Evolutionary conservation across 768 basidiomycete species (phyloP), one percentile per base, ranked within the genome.

Genomic region (Naematelia encephala): DNA sequence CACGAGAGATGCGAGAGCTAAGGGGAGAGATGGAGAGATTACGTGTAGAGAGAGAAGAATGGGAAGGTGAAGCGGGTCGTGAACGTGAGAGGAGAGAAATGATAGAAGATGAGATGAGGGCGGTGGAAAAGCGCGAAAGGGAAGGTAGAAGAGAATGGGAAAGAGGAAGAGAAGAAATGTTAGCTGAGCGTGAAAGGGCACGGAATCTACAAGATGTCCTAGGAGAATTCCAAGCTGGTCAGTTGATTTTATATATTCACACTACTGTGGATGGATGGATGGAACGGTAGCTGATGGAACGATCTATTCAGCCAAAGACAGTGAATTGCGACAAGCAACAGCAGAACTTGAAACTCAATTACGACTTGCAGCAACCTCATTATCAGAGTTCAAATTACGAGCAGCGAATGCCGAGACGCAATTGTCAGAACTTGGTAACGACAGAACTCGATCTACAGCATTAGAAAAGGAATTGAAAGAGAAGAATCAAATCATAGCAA

Each of bases 211-310:
- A 97, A 75, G 87, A 88, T 2, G 96, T 99, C 2, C 79, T 99
- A 68, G 87, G 90, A 71, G 96, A 98, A 78, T 99, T 98, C 79
- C 91, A 98, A 79, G 81, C 86, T 54, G 87, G 94, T 93, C 67
- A 59, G 87, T 79, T 2, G 25, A 1, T 29, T 34, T 26, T 19
- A 50, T 29, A 19, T 34, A 2, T 22, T 21, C 12, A 45, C 8
- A 30, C 45, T 66, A 48, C n/a, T n/a, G n/a, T n/a, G n/a, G n/a
- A n/a, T n/a, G n/a, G n/a, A n/a, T n/a, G n/a, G n/a, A n/a, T n/a
- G n/a, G n/a, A n/a, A n/a, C n/a, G n/a, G n/a, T n/a, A n/a, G n/a
- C n/a, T n/a, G n/a, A n/a, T n/a, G n/a, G n/a, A n/a, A n/a, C n/a
- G n/a, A n/a, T 61, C 19, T 27, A 0, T 34, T 19, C 70, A 96